Conservation (phyloP, 164 flowering plant species). For the Nelumbo lutea region DNA sequence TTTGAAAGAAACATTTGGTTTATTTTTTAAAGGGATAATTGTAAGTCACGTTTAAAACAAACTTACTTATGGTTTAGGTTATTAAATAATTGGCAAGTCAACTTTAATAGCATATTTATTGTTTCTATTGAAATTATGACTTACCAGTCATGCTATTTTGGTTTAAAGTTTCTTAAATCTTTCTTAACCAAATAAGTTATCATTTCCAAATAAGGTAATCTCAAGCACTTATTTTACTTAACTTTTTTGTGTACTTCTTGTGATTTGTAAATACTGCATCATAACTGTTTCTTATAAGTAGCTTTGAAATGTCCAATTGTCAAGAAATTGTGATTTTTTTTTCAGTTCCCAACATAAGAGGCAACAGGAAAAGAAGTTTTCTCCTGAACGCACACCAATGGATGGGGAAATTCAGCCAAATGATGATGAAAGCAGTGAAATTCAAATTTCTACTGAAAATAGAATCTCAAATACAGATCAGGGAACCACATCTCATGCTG, state of each 20-base stretch:
- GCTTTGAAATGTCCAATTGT: not conserved
- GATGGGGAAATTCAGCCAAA: conserved; percentile 24
- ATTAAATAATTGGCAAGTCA: no score
- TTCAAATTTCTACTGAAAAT: conserved; percentile 20
- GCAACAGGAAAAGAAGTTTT: conserved; percentile 43
- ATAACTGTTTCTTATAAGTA: not conserved
- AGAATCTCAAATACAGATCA: conserved; percentile 17
- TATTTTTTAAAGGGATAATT: no score
- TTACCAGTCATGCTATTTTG: no score
- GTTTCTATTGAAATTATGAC: no score
- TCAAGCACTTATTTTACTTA: not conserved
- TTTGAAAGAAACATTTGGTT: no score
- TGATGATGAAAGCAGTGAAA: conserved; percentile 28
- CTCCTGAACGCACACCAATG: conserved; percentile 28
- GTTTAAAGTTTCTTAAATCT: not conserved
- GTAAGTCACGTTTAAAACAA: no score
- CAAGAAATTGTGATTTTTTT: conserved; percentile 6
- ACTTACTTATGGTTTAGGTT: no score
- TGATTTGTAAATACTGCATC: not conserved
- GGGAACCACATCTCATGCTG: conserved; percentile 18
- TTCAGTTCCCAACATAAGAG: conserved; percentile 60
- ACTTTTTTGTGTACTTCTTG: not conserved
- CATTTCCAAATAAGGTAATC: not conserved
- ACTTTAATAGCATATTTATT: no score
- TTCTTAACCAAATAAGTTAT: not conserved